These are phyloP conservation scores for Nevesoporus exiguus DNA, from an alignment of 768 basidiomycete genomes.

Conservation along the genomic window DNA sequence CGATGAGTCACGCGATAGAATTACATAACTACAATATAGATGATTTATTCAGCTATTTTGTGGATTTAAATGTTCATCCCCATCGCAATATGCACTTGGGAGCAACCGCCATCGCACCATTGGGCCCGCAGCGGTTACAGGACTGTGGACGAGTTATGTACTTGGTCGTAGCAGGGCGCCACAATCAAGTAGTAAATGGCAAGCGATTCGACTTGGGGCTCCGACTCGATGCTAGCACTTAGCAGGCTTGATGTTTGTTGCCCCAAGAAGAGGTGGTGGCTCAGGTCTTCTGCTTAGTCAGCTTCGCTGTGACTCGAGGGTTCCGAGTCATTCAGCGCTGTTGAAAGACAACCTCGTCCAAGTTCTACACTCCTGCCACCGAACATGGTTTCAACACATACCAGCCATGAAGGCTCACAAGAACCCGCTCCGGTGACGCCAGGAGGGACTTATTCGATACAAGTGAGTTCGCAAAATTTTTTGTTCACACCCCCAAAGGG, in stretches of 20 bases:
- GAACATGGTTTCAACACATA: constrained; percentile 31
- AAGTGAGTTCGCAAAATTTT: constrained; percentile 45
- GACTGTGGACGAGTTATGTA: constrained; percentile 6
- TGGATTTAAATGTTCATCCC: neutral
- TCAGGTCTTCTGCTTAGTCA: constrained; percentile 23
- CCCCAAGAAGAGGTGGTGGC: constrained; percentile 4
- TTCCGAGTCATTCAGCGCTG: neutral
- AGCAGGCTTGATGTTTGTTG: neutral
- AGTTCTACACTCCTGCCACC: constrained; percentile 1
- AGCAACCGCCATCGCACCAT: neutral
- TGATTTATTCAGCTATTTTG: neutral
- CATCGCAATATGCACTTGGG: neutral
- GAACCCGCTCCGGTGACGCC: constrained; percentile 63
- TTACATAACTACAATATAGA: neutral
- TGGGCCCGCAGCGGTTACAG: neutral
- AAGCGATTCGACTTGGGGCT: no score
- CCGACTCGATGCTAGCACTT: neutral
- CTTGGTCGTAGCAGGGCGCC: neutral
- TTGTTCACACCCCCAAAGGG: constrained; percentile 24
- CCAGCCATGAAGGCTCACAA: constrained; percentile 33
- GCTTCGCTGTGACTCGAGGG: neutral
- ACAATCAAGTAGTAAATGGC: neutral
- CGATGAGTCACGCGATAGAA: neutral
- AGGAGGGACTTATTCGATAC: constrained; percentile 74
- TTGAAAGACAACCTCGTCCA: constrained; percentile 4